Evolutionary conservation across 305 asterid genomes (phyloP), one percentile per base, ranked within the genome.

Genomic region (Caryopteris hybrid): DNA sequence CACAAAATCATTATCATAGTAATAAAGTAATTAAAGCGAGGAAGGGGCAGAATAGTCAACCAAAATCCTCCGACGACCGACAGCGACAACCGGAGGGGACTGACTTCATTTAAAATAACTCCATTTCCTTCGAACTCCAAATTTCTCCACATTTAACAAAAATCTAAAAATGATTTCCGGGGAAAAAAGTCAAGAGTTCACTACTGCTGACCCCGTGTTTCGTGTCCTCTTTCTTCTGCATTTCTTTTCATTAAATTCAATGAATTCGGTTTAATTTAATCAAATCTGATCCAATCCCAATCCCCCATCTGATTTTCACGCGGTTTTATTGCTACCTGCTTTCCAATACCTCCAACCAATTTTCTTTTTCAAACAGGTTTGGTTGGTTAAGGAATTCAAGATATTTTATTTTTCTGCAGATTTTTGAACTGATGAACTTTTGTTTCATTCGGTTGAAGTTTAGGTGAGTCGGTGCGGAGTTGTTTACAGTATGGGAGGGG

Each of bases 401-500:
- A 14, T 42, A 12, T 60, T 46, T 3, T 0, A 10, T 25, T 13
- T 66, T 27, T 59, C 3, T n/a, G 13, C 20, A 3, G n/a, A 12
- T 56, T 72, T 52, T 14, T 38, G 56, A 38, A 45, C 62, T 47
- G 69, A 63, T 60, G 62, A 18, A 29, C 27, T 18, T 20, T 43
- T 53, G 7, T 8, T 43, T 45, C 11, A 36, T 61, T 39, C 41
- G 34, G 48, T 34, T 61, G 70, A 56, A 61, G 80, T 58, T 56
- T 59, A n/a, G 60, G 79, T 66, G 78, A 56, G 31, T 72, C 71
- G 79, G 74, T 61, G 69, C 67, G 73, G 69, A 46, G 22, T 41
- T 61, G 74, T 61, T 39, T 45, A 21, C 63, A 76, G 69, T 70
- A 89, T 89, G 96, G 96, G 98, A 77, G 95, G 86, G 51, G 91